Evolutionary conservation across 73 alveolate species (phyloP).

Genomic region (Urostyla sp.): DNA sequence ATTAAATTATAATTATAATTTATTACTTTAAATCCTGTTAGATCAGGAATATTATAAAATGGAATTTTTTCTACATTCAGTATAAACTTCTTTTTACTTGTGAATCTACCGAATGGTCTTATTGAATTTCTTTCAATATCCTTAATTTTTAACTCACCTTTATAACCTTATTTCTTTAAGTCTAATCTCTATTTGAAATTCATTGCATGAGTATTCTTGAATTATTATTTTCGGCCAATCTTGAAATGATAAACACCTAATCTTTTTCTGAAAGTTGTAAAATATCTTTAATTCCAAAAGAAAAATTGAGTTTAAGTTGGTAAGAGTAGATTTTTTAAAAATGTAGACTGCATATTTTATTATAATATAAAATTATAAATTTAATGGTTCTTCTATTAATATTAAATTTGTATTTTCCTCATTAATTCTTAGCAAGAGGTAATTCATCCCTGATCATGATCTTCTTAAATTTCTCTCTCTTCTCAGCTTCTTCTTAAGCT

Average conservation of each 20-base stretch:
- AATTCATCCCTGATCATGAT: background rate
- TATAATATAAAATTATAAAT: no score
- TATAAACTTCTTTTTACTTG: conserved; percentile 33
- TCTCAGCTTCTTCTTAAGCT: background rate
- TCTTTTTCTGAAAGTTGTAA: conserved; percentile 59
- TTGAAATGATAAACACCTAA: conserved; percentile 65
- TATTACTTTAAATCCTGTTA: conserved; percentile 53
- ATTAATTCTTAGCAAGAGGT: no score
- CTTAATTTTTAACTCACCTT: conserved; percentile 42
- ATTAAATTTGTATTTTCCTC: no score
- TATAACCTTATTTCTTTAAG: conserved; percentile 21
- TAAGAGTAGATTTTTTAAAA: no score
- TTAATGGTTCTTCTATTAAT: no score
- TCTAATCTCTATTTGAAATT: conserved; percentile 8
- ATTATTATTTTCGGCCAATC: conserved; percentile 5
- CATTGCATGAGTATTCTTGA: conserved; percentile 68
- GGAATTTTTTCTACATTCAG: conserved; percentile 65
- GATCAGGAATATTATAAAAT: conserved; percentile 70
- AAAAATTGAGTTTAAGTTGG: no score
- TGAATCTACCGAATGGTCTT: conserved; percentile 66
- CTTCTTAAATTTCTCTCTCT: background rate
- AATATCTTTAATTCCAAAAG: no score
- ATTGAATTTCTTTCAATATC: conserved; percentile 52
- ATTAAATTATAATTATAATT: background rate
- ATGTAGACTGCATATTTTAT: no score